These are phyloP conservation scores for Lupinus albus DNA, from an alignment of 306 rosid genomes.

Conservation along the genomic window DNA sequence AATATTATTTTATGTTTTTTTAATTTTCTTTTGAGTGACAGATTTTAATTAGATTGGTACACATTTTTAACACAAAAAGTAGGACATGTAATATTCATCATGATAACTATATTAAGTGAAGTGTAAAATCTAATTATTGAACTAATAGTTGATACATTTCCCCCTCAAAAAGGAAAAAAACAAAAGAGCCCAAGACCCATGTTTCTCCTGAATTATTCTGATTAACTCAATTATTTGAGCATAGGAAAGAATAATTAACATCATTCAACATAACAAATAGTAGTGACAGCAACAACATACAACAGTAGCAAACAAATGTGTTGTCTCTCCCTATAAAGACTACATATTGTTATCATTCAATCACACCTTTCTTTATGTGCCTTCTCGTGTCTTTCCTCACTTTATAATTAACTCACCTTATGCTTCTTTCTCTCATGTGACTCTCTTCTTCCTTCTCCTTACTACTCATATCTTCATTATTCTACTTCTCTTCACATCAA, in stretches of 20 bases:
- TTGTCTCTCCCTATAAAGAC: conserved; percentile 36
- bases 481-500: background rate
- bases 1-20: too few relatives aligned
- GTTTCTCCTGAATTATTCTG: too few relatives aligned
- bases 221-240: too few relatives aligned
- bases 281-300: conserved; percentile 26
- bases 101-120: too few relatives aligned
- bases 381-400: conserved; percentile 43
- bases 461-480: background rate
- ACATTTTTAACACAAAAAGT: too few relatives aligned
- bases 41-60: too few relatives aligned
- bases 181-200: too few relatives aligned
- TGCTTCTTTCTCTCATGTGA: conserved; percentile 41
- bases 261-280: background rate
- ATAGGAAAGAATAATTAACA: background rate
- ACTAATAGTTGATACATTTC: too few relatives aligned
- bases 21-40: too few relatives aligned
- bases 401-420: background rate
- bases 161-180: too few relatives aligned
- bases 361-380: conserved; percentile 42
- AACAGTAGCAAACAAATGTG: conserved; percentile 5
- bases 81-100: too few relatives aligned
- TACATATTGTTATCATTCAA: conserved; percentile 41
- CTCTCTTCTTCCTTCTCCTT: background rate
- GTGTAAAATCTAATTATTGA: too few relatives aligned